phyloP scores from a whole-genome alignment of 163 green algal genomes.

The Prototheca wickerhamii region DNA sequence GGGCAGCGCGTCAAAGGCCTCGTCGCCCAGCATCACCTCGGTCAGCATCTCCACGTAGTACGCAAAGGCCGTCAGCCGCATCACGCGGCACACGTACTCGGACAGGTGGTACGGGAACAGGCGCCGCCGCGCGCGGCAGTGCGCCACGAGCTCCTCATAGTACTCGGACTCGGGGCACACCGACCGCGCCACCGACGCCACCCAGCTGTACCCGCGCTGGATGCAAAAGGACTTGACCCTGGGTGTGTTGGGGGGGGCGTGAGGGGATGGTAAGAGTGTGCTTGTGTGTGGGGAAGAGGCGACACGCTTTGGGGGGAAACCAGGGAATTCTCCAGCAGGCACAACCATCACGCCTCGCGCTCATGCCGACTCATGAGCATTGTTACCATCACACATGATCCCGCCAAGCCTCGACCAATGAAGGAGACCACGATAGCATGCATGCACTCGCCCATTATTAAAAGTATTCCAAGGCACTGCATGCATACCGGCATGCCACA shows the following conservation, averaged over 20 bases:
- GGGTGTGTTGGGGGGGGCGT: neutral
- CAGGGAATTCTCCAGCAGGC: too few species aligned
- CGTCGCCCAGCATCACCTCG: conserved; percentile 72
- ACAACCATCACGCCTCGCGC: too few species aligned
- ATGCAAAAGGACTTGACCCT: conserved; percentile 80
- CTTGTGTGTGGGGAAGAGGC: neutral
- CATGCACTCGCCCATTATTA: neutral
- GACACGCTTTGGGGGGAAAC: neutral
- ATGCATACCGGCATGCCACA: too few species aligned
- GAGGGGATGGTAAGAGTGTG: neutral
- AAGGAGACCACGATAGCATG: too few species aligned
- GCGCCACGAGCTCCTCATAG: conserved; percentile 65
- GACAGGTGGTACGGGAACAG: conserved; percentile 90
- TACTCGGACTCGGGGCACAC: conserved; percentile 76
- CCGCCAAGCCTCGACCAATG: too few species aligned
- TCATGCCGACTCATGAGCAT: too few species aligned
- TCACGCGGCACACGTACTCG: conserved; percentile 72
- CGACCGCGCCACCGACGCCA: conserved; percentile 36
- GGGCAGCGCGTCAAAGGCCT: conserved; percentile 84
- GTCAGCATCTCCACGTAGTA: conserved; percentile 82
- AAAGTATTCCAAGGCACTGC: neutral
- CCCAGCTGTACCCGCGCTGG: conserved; percentile 57
- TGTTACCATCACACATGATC: too few species aligned
- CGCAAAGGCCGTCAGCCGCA: conserved; percentile 71
- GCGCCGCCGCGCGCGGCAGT: conserved; percentile 39